Evolutionary conservation across 305 asterid species (phyloP).

Genomic region (Fraxinus paxiana): DNA sequence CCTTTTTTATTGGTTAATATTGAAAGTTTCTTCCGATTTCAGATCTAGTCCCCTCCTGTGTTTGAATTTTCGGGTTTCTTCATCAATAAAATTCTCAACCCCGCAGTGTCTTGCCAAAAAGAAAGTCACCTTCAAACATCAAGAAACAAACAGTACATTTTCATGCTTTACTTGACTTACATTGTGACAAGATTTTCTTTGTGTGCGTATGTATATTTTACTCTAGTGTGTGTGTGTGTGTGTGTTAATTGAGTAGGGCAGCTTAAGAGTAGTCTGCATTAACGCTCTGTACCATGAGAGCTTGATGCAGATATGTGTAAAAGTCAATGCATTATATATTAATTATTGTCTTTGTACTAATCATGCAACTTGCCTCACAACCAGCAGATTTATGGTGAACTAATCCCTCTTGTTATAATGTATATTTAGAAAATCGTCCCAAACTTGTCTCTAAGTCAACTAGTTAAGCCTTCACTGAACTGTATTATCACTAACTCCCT

Average conservation of each 20-base stretch:
- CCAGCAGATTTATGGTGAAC: constrained; percentile 26
- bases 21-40: no score
- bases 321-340: constrained; percentile 28
- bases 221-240: not conserved
- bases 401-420: not conserved
- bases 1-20: no score
- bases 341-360: constrained; percentile 1
- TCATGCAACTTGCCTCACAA: constrained; percentile 26
- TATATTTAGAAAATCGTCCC: not conserved
- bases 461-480: not conserved
- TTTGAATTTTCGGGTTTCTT: no score
- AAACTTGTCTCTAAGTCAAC: not conserved
- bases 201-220: no score
- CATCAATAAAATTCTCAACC: no score
- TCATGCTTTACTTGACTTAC: no score
- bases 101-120: no score
- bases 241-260: not conserved
- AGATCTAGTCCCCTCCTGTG: no score
- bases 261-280: not conserved
- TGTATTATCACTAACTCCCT: not conserved
- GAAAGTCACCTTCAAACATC: no score
- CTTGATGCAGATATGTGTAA: not conserved
- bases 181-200: no score
- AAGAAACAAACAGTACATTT: no score
- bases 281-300: constrained; percentile 15